Conservation (phyloP, 768 basidiomycete species). For the Lepiota brunneoincarnata region DNA sequence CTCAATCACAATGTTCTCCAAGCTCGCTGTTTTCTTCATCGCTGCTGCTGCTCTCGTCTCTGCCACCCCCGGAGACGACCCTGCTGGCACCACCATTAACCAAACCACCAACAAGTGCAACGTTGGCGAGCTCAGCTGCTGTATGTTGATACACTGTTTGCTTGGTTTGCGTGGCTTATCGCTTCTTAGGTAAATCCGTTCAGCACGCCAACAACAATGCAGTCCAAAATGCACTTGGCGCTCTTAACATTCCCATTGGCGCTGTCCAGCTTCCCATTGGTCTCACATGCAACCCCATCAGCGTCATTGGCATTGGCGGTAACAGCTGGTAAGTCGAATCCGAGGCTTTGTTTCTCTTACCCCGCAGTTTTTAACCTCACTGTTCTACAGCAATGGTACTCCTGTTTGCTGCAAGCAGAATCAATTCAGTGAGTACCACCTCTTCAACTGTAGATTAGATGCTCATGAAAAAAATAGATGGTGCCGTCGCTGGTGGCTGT, state of each 20-base stretch:
- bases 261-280: constrained; percentile 10
- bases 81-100: too few relatives aligned
- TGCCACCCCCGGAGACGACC: too few relatives aligned
- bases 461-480: constrained; percentile 8
- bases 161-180: too few relatives aligned
- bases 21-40: too few relatives aligned
- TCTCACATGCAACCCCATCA: constrained; percentile 18
- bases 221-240: neutral
- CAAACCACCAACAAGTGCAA: too few relatives aligned
- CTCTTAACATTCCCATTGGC: neutral
- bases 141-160: too few relatives aligned
- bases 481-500: constrained; percentile 18
- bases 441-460: neutral
- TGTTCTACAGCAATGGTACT: neutral
- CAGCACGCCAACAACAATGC: neutral
- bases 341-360: constrained; percentile 4
- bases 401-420: constrained; percentile 20
- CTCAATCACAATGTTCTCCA: too few relatives aligned
- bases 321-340: neutral
- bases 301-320: constrained; percentile 15
- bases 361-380: constrained; percentile 8
- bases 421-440: constrained; percentile 14
- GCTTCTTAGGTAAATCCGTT: too few relatives aligned
- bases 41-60: too few relatives aligned
- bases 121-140: too few relatives aligned